These are phyloP conservation scores for Syzygium aromaticum DNA, from an alignment of 345 rosid species.

Conservation along the genomic window DNA sequence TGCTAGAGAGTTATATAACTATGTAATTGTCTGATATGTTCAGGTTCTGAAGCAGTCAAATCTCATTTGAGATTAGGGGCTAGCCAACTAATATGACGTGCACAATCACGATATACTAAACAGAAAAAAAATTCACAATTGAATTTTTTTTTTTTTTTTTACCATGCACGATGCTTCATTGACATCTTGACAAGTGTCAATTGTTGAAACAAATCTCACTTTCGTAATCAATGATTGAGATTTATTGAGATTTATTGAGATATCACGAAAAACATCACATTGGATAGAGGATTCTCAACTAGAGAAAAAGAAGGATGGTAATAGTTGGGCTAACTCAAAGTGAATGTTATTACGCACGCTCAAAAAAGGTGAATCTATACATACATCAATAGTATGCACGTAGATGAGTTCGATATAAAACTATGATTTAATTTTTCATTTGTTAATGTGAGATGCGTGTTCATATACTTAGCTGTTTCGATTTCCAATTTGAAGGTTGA, in stretches of 20 bases:
- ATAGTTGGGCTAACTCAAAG: too few relatives aligned
- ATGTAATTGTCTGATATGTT: accelerated
- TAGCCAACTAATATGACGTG: not conserved
- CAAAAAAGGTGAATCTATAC: too few relatives aligned
- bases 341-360: too few relatives aligned
- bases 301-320: too few relatives aligned
- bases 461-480: not conserved
- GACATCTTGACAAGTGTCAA: not conserved
- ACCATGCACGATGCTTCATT: not conserved
- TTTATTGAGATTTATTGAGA: not conserved
- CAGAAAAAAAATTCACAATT: not conserved
- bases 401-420: not conserved
- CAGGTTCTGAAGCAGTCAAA: not conserved
- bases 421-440: not conserved
- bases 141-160: too few relatives aligned
- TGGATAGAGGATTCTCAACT: too few relatives aligned
- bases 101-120: not conserved
- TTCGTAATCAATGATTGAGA: accelerated
- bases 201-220: accelerated
- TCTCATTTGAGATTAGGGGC: not conserved
- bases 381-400: too few relatives aligned
- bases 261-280: too few relatives aligned
- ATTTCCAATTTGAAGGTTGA: not conserved
- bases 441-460: not conserved
- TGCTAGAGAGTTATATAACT: not conserved